phyloP scores from a whole-genome alignment of 371 early-diverging fungal genomes.

The Apophysomyces elegans region DNA sequence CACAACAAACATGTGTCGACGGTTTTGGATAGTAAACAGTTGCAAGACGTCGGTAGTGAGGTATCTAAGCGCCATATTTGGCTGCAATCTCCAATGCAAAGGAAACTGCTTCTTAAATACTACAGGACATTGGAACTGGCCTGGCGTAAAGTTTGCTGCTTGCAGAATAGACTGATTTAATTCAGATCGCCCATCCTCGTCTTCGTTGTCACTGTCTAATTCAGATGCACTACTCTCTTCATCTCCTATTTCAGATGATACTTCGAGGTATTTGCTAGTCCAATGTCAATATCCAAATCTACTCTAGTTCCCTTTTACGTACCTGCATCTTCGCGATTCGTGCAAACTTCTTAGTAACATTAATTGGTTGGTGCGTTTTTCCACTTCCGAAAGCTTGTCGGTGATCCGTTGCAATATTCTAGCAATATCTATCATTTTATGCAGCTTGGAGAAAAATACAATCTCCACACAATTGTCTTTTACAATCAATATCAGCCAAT shows the following conservation, averaged over 20 bases:
- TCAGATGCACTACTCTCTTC: slow-evolving; percentile 29
- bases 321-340: slow-evolving; percentile 73
- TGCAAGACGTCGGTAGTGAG: slow-evolving; percentile 59
- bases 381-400: slow-evolving; percentile 54
- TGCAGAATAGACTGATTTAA: neutral
- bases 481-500: slow-evolving; percentile 72
- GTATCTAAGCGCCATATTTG: slow-evolving; percentile 67
- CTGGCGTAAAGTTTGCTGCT: slow-evolving; percentile 49
- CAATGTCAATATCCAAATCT: neutral
- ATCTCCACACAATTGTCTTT: slow-evolving; percentile 60
- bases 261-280: slow-evolving; percentile 67
- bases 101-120: slow-evolving; percentile 69
- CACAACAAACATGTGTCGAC: slow-evolving; percentile 76
- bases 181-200: slow-evolving; percentile 48
- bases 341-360: slow-evolving; percentile 67
- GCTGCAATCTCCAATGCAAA: slow-evolving; percentile 77
- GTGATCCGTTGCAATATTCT: slow-evolving; percentile 57
- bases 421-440: slow-evolving; percentile 44
- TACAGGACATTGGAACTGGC: slow-evolving; percentile 76
- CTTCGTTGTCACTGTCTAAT: slow-evolving; percentile 24
- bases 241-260: slow-evolving; percentile 34
- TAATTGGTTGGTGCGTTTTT: slow-evolving; percentile 71
- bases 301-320: neutral
- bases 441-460: slow-evolving; percentile 70
- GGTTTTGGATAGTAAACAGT: slow-evolving; percentile 70